phyloP scores from a whole-genome alignment of 306 rosid genomes.

The Fragaria ananassa region DNA sequence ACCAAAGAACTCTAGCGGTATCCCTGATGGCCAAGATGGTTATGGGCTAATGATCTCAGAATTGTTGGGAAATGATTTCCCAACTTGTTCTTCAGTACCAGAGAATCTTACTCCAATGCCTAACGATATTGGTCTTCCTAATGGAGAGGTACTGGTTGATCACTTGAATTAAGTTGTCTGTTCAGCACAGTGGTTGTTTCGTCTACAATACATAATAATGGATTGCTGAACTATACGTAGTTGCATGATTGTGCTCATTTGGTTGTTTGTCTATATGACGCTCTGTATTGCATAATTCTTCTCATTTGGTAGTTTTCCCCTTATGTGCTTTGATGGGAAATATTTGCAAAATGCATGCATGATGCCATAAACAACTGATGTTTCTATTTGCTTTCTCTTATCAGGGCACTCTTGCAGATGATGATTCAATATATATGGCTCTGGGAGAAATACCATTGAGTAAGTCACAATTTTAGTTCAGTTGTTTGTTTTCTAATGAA shows the following conservation, averaged over 20 bases:
- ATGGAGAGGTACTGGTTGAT: slow-evolving; percentile 60
- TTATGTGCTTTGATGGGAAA: not conserved
- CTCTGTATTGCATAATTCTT: not conserved
- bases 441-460: slow-evolving; percentile 95
- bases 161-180: slow-evolving; percentile 20
- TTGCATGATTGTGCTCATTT: slow-evolving; percentile 1
- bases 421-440: slow-evolving; percentile 95
- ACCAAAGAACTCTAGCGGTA: slow-evolving; percentile 54
- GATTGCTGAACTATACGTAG: not conserved
- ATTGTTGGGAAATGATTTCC: slow-evolving; percentile 69
- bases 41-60: slow-evolving; percentile 92
- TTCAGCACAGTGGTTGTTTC: slow-evolving; percentile 17
- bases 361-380: not conserved
- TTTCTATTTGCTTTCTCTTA: slow-evolving; percentile 17
- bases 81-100: slow-evolving; percentile 74
- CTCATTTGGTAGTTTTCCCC: not conserved
- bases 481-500: slow-evolving; percentile 42
- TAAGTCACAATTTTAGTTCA: slow-evolving; percentile 55
- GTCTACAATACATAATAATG: not conserved
- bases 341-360: not conserved
- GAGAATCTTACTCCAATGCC: slow-evolving; percentile 66
- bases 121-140: slow-evolving; percentile 66
- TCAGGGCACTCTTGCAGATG: slow-evolving; percentile 85
- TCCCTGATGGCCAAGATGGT: slow-evolving; percentile 85
- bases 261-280: not conserved